Evolutionary conservation across 257 asterid species (phyloP).

Genomic region (Gentiana macrophylla): DNA sequence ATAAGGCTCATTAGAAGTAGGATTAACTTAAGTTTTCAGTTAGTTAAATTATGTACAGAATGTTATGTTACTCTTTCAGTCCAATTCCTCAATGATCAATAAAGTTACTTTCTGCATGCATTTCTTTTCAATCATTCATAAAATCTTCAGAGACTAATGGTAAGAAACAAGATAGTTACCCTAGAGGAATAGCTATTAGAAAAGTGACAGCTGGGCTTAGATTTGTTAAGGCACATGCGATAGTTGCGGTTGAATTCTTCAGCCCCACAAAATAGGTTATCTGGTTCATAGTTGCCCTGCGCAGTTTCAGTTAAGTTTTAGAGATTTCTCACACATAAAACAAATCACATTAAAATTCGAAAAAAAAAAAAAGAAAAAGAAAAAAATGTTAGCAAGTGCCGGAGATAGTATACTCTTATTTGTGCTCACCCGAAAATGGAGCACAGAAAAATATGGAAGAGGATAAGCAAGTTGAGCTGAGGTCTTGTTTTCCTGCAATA

Average conservation of each 20-base stretch:
- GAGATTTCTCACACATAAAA: too few relatives aligned
- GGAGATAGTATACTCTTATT: too few relatives aligned
- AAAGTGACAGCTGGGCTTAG: constrained; percentile 73
- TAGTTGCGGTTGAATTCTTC: constrained; percentile 78
- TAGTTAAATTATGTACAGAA: too few relatives aligned
- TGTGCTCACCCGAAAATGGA: constrained; percentile 67
- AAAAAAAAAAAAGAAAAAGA: too few relatives aligned
- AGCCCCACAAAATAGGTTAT: constrained; percentile 77
- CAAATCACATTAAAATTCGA: too few relatives aligned
- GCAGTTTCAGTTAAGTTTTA: constrained; percentile 2
- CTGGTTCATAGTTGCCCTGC: constrained; percentile 74
- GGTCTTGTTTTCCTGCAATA: constrained; percentile 66
- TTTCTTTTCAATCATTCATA: too few relatives aligned
- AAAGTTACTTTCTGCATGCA: too few relatives aligned
- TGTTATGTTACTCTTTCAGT: too few relatives aligned
- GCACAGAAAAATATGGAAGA: constrained; percentile 64
- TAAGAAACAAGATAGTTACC: constrained; percentile 25
- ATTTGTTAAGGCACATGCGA: constrained; percentile 75
- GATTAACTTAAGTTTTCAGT: too few relatives aligned
- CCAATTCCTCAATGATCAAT: background rate
- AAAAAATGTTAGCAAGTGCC: too few relatives aligned
- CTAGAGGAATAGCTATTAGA: constrained; percentile 57
- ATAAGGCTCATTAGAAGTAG: too few relatives aligned
- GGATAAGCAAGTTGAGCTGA: constrained; percentile 36
- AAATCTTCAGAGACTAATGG: background rate